Evolutionary conservation across 1,139 yeast species (phyloP).

Genomic region (Cylindricascospora bacillispora): DNA sequence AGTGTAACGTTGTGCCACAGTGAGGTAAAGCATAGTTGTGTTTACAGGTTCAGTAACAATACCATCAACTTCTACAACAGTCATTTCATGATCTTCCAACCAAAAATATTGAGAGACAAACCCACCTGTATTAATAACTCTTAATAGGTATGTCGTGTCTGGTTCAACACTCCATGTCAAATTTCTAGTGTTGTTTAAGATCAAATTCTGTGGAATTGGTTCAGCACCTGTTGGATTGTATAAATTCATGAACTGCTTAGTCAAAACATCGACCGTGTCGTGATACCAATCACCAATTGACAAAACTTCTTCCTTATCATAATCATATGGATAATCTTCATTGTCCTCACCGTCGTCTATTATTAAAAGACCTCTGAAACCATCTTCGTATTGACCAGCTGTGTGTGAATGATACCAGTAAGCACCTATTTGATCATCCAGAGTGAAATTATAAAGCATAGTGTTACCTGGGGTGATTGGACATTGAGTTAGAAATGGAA

Average conservation of each 20-base stretch:
- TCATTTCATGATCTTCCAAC: constrained; percentile 73
- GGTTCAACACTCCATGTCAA: constrained; percentile 63
- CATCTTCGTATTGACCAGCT: constrained; percentile 79
- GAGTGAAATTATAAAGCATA: constrained; percentile 68
- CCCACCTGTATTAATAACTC: constrained; percentile 74
- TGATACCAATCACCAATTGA: constrained; percentile 82
- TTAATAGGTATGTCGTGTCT: constrained; percentile 63
- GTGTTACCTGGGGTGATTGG: constrained; percentile 68
- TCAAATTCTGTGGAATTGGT: constrained; percentile 73
- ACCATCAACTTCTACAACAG: constrained; percentile 78
- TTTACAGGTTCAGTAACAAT: constrained; percentile 54
- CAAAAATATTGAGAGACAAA: constrained; percentile 77
- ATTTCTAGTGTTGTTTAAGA: constrained; percentile 70
- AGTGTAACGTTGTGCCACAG: constrained; percentile 71
- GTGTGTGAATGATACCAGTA: constrained; percentile 95
- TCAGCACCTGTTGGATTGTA: constrained; percentile 96
- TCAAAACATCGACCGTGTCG: constrained; percentile 39
- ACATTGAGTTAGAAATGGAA: constrained; percentile 76
- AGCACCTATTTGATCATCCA: constrained; percentile 68
- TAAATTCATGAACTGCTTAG: constrained; percentile 44
- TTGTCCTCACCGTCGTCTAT: constrained; percentile 37
- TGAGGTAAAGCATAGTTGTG: constrained; percentile 48
- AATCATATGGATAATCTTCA: constrained; percentile 39
- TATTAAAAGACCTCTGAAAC: constrained; percentile 71
- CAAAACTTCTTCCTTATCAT: constrained; percentile 63